Evolutionary conservation across 108 stramenopile genomes (phyloP).

Genomic region (Nannochloropsis gaditana): DNA sequence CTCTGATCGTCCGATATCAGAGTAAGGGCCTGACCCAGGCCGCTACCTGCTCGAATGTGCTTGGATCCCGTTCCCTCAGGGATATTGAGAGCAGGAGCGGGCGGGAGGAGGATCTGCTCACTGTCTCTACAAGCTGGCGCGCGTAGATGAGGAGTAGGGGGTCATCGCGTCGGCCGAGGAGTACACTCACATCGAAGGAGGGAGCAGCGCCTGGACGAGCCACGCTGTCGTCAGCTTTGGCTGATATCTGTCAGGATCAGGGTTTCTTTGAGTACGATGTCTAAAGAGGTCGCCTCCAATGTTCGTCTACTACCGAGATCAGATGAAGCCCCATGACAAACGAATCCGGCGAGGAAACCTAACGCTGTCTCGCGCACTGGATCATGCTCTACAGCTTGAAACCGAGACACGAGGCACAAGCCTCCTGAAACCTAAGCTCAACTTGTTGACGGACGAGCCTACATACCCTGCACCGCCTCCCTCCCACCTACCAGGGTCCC

Average conservation of each 20-base stretch:
- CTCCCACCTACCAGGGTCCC: background rate
- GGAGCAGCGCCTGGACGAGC: background rate
- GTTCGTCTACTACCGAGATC: too few relatives aligned
- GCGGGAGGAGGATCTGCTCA: background rate
- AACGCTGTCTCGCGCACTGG: too few relatives aligned
- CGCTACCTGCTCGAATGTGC: background rate
- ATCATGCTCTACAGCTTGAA: too few relatives aligned
- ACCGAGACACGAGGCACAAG: too few relatives aligned
- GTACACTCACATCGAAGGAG: conserved; percentile 19
- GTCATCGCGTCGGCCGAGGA: conserved; percentile 35
- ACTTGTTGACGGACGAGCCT: background rate
- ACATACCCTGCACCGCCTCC: background rate
- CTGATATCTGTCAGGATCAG: conserved; percentile 1
- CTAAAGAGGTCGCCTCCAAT: too few relatives aligned
- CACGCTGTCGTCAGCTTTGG: background rate
- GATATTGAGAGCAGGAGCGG: conserved; percentile 24
- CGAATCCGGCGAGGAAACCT: too few relatives aligned
- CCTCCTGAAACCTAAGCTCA: too few relatives aligned
- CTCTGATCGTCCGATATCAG: background rate
- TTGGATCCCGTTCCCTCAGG: conserved; percentile 22
- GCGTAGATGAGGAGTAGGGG: conserved; percentile 29
- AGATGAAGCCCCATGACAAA: too few relatives aligned
- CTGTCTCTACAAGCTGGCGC: conserved; percentile 25
- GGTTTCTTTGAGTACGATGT: too few relatives aligned
- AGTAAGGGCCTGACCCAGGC: background rate